Conservation (phyloP, 1,284 basidiomycete species). For the Melampsora larici-populina region DNA sequence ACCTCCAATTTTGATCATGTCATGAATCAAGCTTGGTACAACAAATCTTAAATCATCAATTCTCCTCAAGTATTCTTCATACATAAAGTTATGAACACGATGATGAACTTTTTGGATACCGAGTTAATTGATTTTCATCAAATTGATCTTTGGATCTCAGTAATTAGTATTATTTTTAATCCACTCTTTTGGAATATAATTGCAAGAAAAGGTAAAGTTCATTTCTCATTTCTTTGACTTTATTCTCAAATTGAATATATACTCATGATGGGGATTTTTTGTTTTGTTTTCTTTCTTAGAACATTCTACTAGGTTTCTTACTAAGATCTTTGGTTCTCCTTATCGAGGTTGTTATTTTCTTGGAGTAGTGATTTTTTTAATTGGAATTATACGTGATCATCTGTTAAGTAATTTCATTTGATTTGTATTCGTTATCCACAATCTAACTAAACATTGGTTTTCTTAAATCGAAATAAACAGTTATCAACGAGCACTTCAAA, state of each 20-base stretch:
- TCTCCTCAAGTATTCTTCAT: too few relatives aligned
- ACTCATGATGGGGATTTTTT: too few relatives aligned
- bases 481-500: slow-evolving; percentile 22
- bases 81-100: too few relatives aligned
- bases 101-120: too few relatives aligned
- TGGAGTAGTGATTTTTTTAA: slow-evolving; percentile 49
- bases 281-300: slow-evolving; percentile 42
- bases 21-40: too few relatives aligned
- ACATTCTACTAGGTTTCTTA: slow-evolving; percentile 52
- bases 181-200: slow-evolving; percentile 43
- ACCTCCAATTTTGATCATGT: too few relatives aligned
- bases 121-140: slow-evolving; percentile 33
- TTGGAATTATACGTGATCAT: slow-evolving; percentile 49
- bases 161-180: slow-evolving; percentile 33
- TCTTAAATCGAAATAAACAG: neutral
- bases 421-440: neutral
- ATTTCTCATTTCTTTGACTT: too few relatives aligned
- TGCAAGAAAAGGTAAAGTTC: slow-evolving; percentile 23
- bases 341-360: slow-evolving; percentile 53
- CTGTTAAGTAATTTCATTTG: slow-evolving; percentile 40
- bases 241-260: too few relatives aligned
- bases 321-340: slow-evolving; percentile 48
- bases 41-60: too few relatives aligned
- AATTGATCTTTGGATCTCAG: slow-evolving; percentile 11
- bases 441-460: neutral